These are phyloP conservation scores for Amphicarpaea edgeworthii DNA, from an alignment of 306 rosid genomes.

Conservation along the genomic window DNA sequence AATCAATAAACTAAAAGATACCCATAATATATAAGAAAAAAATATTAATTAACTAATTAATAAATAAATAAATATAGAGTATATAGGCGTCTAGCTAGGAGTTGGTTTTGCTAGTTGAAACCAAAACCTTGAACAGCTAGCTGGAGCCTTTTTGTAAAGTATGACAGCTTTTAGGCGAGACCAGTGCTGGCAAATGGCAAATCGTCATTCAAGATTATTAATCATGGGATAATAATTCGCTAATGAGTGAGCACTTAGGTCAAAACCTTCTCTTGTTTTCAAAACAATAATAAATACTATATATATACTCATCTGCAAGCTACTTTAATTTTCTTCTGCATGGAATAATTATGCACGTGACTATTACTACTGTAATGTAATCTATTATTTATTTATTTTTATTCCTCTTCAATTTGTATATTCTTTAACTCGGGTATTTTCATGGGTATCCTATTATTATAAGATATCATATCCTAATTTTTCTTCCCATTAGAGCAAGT, in stretches of 20 bases:
- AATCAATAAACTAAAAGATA: too few relatives aligned
- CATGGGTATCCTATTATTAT: too few relatives aligned
- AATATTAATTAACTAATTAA: too few relatives aligned
- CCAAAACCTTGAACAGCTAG: neutral
- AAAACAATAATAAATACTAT: constrained; percentile 20
- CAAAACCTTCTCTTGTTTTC: constrained; percentile 47
- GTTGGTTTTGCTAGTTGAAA: constrained; percentile 43
- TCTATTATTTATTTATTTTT: neutral
- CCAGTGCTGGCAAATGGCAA: constrained; percentile 46
- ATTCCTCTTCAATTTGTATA: neutral
- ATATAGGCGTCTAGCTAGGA: neutral
- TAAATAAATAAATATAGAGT: neutral
- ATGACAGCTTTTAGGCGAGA: constrained; percentile 48
- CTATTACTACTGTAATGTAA: neutral
- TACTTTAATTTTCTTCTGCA: constrained; percentile 19
- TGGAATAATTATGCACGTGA: neutral
- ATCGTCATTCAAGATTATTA: constrained; percentile 45
- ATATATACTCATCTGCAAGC: neutral
- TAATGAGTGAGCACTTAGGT: constrained; percentile 49
- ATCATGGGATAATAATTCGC: constrained; percentile 53
- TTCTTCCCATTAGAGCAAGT: too few relatives aligned
- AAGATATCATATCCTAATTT: too few relatives aligned
- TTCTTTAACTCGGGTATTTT: too few relatives aligned
- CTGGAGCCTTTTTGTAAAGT: constrained; percentile 46
- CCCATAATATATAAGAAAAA: too few relatives aligned